A percentile compares a stretch with the other conserved stretches of the same genome.
These are phyloP conservation scores for Exophiala lecanii-corni DNA, from an alignment of 2,329 filamentous ascomycete species.

Conservation along the genomic window DNA sequence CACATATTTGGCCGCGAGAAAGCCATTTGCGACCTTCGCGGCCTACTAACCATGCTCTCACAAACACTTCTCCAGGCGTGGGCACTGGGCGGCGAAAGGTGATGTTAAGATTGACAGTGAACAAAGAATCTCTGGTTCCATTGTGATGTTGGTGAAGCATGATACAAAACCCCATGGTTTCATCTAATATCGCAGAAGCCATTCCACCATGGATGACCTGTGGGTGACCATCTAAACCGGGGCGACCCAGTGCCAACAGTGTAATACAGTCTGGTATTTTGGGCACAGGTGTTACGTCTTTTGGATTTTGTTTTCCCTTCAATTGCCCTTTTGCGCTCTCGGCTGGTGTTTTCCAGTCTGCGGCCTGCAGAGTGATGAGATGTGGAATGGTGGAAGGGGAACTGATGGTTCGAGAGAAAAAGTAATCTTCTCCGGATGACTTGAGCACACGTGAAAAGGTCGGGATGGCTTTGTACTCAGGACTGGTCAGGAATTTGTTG, in stretches of 20 bases:
- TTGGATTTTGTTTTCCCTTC: slow-evolving; percentile 15
- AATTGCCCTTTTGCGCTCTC: slow-evolving; percentile 23
- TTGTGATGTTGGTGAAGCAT: slow-evolving; percentile 28
- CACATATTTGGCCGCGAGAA: slow-evolving; percentile 24
- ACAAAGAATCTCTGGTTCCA: slow-evolving; percentile 20
- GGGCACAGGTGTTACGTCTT: slow-evolving; percentile 16
- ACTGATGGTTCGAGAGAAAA: slow-evolving; percentile 37
- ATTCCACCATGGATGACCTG: slow-evolving; percentile 39
- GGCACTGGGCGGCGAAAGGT: slow-evolving; percentile 24
- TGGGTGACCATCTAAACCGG: slow-evolving; percentile 39
- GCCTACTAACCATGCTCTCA: slow-evolving; percentile 22
- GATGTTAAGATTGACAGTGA: slow-evolving; percentile 25
- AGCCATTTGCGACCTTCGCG: slow-evolving; percentile 25
- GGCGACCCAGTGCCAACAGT: slow-evolving; percentile 33
- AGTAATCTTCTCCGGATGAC: slow-evolving; percentile 40
- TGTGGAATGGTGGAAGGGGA: slow-evolving; percentile 39
- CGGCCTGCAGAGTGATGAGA: slow-evolving; percentile 36
- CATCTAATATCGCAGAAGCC: slow-evolving; percentile 39
- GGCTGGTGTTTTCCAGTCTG: slow-evolving; percentile 26
- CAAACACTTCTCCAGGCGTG: slow-evolving; percentile 22
- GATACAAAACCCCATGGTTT: slow-evolving; percentile 40
- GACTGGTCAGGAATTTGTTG: slow-evolving; percentile 22
- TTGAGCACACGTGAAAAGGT: slow-evolving; percentile 40
- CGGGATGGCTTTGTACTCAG: slow-evolving; percentile 35
- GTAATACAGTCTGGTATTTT: slow-evolving; percentile 34